These are phyloP conservation scores for Fusarium anguioides DNA, from an alignment of 2,329 filamentous ascomycete species.

Conservation along the genomic window DNA sequence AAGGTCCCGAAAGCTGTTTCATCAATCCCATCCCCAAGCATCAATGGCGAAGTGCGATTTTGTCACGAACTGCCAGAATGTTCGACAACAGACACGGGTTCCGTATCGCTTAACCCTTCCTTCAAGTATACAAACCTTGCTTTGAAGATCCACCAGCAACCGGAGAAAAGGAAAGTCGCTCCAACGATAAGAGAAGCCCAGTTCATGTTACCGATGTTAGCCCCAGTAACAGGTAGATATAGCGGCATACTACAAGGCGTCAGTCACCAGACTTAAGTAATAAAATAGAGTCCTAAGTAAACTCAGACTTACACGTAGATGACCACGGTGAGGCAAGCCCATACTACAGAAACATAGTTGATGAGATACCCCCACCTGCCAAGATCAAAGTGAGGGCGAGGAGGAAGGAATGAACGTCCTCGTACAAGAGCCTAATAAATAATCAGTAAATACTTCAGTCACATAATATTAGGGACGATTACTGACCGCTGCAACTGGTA, in stretches of 20 bases:
- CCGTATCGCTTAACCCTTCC: neutral
- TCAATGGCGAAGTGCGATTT: no score
- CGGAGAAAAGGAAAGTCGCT: conserved; percentile 1
- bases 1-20: no score
- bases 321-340: conserved; percentile 4
- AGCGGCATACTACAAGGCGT: conserved; percentile 8
- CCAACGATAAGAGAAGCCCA: conserved; percentile 17
- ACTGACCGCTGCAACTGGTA: conserved; percentile 12
- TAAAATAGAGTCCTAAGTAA: accelerated
- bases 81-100: accelerated
- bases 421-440: neutral
- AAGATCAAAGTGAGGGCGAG: conserved; percentile 15
- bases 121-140: conserved; percentile 9
- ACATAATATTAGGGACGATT: accelerated
- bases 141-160: conserved; percentile 1
- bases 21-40: no score
- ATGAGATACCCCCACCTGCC: conserved; percentile 14
- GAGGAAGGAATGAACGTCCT: conserved; percentile 4
- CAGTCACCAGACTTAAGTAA: neutral
- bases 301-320: conserved; percentile 2
- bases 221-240: conserved; percentile 5
- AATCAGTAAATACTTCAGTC: neutral
- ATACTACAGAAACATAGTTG: conserved; percentile 6
- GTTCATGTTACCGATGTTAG: conserved; percentile 24
- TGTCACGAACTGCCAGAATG: neutral